Base-by-base conservation (phyloP, 306 rosid species). In the Prunus padus region DNA sequence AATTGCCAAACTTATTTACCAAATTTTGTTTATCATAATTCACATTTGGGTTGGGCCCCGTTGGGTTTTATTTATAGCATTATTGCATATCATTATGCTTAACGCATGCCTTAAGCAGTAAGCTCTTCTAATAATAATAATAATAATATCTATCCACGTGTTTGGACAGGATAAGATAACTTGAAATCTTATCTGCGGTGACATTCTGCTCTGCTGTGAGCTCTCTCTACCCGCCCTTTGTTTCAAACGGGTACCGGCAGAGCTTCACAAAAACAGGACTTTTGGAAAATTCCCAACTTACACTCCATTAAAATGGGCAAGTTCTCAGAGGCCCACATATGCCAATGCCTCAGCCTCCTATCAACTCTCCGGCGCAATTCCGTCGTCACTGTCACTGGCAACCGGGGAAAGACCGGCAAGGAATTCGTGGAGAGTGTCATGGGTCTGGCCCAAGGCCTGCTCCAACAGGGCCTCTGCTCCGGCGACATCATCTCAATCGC, bases 401-500 rank as follows among this genome's bases (percentile, higher is more conserved):
- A 78, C 82, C 79, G 85, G 55, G 65, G 26, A 28, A 89, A 85
- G 74, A 86, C 85, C 2, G 96, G 95, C 8, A 33, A 81, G 67
- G 77, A 89, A 52, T 84, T 95, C 14, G 92, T 77, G 51, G 83
- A 82, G 37, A 82, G 82, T n/a, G 98, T 92, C 8, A 8, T 78
- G 76, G 74, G 81, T 1, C 82, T 92, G 51, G 92, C 97, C 8
- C 73, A 62, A 10, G 96, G 97, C 11, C 86, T 95, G 1, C 78
- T 82, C 57, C 75, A 80, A 13, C 81, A 90, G 4, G 96, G 96
- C 16, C 66, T 95, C 76, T 26, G 73, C 20, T 76, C 91, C 1
- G 97, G 96, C 20, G 87, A 95, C 15, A 83, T 92, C 25, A 85
- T 95, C 10, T 90, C 89, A 69, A 89, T 95, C 77, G 90, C 91